Evolutionary conservation across 2,329 filamentous ascomycete species (phyloP).

Genomic region (Aspergillus neotritici): DNA sequence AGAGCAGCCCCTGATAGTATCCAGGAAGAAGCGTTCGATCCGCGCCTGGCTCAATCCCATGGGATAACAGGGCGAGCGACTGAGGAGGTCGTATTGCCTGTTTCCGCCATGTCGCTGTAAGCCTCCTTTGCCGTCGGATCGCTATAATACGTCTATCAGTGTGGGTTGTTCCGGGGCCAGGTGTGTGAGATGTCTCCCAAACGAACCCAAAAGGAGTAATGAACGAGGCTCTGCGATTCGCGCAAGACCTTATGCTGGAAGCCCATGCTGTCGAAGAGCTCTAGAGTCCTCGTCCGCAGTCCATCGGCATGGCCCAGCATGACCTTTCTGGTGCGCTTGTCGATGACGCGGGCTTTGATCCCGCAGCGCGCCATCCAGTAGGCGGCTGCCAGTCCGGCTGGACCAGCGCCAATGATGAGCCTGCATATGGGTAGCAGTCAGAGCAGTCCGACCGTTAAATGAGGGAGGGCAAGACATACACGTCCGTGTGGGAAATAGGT

Average conservation of each 20-base stretch:
- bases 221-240: slow-evolving; percentile 63
- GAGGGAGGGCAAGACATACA: not conserved
- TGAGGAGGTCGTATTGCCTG: slow-evolving; percentile 32
- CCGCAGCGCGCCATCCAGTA: slow-evolving; percentile 46
- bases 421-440: not conserved
- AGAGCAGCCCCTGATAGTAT: slow-evolving; percentile 52
- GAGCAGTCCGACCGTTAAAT: not conserved
- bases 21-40: slow-evolving; percentile 62
- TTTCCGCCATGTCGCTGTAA: slow-evolving; percentile 48
- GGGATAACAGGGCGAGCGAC: slow-evolving; percentile 53
- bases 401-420: slow-evolving; percentile 48
- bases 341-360: slow-evolving; percentile 46
- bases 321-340: slow-evolving; percentile 39
- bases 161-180: not conserved
- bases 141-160: not conserved
- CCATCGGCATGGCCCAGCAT: slow-evolving; percentile 20
- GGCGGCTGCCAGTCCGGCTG: slow-evolving; percentile 45
- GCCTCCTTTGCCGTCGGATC: slow-evolving; percentile 46
- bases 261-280: slow-evolving; percentile 63
- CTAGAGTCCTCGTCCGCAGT: slow-evolving; percentile 12
- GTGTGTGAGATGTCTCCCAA: slow-evolving; percentile 1
- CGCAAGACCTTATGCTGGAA: slow-evolving; percentile 60
- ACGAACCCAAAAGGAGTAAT: slow-evolving; percentile 48
- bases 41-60: slow-evolving; percentile 65
- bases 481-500: slow-evolving; percentile 7